Evolutionary conservation across 2,329 filamentous ascomycete species (phyloP), one percentile per base, ranked within the genome.

Genomic region (Clathrospora elynae): DNA sequence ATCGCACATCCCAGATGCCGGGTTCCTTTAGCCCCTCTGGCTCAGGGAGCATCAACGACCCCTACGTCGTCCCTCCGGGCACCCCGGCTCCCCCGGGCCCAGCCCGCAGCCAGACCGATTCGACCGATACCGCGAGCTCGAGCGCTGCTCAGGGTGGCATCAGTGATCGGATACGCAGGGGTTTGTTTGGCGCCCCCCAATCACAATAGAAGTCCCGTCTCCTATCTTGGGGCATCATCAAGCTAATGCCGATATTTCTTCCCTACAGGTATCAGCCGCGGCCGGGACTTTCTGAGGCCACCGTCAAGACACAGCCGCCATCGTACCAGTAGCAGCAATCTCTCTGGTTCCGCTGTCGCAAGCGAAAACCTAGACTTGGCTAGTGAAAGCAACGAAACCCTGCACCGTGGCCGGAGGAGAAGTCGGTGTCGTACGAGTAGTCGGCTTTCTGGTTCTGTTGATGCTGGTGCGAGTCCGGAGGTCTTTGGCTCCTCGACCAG

Each of bases 101-200:
- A 11, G 22, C 35, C 20, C 33, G 39, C 18, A 30, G 17, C 12
- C 35, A 37, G 36, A 12, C 41, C 40, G 24, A 26, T 39, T 29
- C 32, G 13, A 44, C 52, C 20, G 40, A 46, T 43, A 39, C 51
- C 16, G 36, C 45, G 17, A 49, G 49, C 13, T 25, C 54, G 35
- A 40, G 39, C 19, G 35, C 48, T 16, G 44, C 43, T 23, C 54
- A 51, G 12, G 34, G 53, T 12, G 55, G 61, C 20, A 49, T 66
- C 13, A 51, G 61, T 31, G 64, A 63, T 16, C 54, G 62, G 39
- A 46, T 67, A 48, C 62, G 64, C 34, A 61, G 66, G 59, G 62
- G 65, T 66, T 57, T 52, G 62, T 70, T 63, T 59, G 64, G 58
- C 31, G 49, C 59, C 53, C 50, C 51, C 28, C 43, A 46, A 32